Conservation (phyloP, 768 basidiomycete species). For the Termitomyces heimii region DNA sequence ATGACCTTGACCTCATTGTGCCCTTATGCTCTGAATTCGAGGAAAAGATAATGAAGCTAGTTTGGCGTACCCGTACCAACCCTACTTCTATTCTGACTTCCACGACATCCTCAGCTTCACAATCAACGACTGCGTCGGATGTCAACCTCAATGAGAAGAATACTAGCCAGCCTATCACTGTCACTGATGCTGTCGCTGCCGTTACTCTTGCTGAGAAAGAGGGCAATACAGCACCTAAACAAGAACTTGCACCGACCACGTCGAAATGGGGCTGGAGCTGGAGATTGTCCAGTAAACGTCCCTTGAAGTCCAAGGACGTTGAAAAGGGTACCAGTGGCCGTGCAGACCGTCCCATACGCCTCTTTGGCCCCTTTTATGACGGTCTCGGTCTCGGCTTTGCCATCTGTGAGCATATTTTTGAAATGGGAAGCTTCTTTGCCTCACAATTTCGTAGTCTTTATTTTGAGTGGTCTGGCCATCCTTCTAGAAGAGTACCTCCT, state of each 20-base stretch:
- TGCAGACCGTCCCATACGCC: constrained; percentile 41
- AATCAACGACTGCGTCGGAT: constrained; percentile 45
- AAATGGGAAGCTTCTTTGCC: background rate
- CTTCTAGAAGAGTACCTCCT: constrained; percentile 63
- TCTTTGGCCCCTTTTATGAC: constrained; percentile 68
- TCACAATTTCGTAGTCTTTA: constrained; percentile 45
- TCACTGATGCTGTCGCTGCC: constrained; percentile 24
- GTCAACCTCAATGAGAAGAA: constrained; percentile 50
- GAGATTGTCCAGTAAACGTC: constrained; percentile 32
- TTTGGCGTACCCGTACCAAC: constrained; percentile 42
- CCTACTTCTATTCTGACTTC: constrained; percentile 34
- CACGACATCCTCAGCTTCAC: constrained; percentile 30
- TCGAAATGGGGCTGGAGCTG: constrained; percentile 49
- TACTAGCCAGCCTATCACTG: constrained; percentile 19
- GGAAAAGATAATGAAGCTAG: constrained; percentile 53
- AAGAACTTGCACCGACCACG: constrained; percentile 16
- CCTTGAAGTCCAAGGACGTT: constrained; percentile 31
- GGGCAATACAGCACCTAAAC: constrained; percentile 13
- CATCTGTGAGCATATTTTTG: constrained; percentile 41
- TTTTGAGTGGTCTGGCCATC: constrained; percentile 52
- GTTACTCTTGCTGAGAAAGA: constrained; percentile 27
- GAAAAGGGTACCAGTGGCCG: constrained; percentile 41
- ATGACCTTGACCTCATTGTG: constrained; percentile 76
- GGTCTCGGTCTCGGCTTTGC: constrained; percentile 66
- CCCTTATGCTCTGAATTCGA: constrained; percentile 70